Evolutionary conservation across 2,329 filamentous ascomycete genomes (phyloP), one percentile per base, ranked within the genome.

Genomic region (Cladosporium sp.): DNA sequence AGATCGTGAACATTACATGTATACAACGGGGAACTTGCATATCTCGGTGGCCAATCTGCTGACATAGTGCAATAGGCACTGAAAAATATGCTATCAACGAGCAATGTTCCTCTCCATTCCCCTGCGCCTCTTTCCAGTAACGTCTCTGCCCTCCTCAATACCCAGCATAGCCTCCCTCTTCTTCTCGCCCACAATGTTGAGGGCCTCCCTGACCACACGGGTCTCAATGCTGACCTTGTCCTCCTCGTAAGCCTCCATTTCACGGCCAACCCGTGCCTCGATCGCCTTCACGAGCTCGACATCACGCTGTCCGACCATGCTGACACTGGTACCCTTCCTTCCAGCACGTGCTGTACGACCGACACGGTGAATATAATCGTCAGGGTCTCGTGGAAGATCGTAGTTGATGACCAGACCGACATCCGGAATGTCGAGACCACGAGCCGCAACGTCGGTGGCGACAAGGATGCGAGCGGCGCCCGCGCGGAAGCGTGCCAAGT

Each of bases 281-380:
- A 98, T 97, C 1, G 92, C 92, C 65, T 94, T 84, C n/a, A 98
- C 87, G 8, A 98, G 84, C 73, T 93, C 88, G 1, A 98, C 93
- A 78, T 99, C 95, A 66, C 94, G 85, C 83, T 98, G 94, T 2
- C 95, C 94, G 2, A 99, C 90, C 72, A 99, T 87, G 2, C 92
- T 96, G 18, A 97, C 88, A 5, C 91, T 88, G 70, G 93, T 90
- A 73, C 95, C 95, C 63, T 84, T 85, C 54, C 93, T 87, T 0
- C 95, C 95, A 0, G 95, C 95, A 86, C 95, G 89, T 3, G 95
- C 95, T 14, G 95, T 99, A 80, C 95, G 90, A 77, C 95, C 95
- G 60, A 97, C 94, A 14, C 95, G 88, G 81, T 99, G 95, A 71
- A 99, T 95, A 78, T 99, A 99, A 79, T 97, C 94, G 77, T 97